Evolutionary conservation across 192 early-diverging fungal genomes (phyloP).

Genomic region (Backusella tarrabulga): DNA sequence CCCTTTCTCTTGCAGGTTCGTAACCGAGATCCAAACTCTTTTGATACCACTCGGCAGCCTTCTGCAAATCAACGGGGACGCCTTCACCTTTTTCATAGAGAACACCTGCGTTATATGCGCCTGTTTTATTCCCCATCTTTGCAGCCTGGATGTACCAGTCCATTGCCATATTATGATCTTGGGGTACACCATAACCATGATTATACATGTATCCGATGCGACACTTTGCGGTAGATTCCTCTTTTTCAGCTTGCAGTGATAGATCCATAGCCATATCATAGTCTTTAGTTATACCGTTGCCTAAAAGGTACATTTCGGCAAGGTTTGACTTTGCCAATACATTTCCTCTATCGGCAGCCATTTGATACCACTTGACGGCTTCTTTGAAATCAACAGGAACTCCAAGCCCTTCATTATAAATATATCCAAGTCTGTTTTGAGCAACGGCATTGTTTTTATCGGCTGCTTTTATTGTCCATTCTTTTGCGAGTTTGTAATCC

Average conservation of each 20-base stretch:
- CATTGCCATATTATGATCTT: neutral
- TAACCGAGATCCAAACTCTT: neutral
- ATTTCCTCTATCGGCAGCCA: neutral
- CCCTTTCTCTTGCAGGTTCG: neutral
- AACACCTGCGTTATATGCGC: neutral
- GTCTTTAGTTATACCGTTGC: neutral
- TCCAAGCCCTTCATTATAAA: conserved; percentile 46
- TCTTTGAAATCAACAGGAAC: conserved; percentile 14
- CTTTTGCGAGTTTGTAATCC: conserved; percentile 54
- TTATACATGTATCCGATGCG: neutral
- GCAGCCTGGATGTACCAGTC: neutral
- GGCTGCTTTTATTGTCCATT: conserved; percentile 65
- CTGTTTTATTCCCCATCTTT: neutral
- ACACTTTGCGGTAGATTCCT: neutral
- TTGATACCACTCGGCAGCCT: neutral
- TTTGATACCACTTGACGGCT: conserved; percentile 28
- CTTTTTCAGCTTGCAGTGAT: neutral
- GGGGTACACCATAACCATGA: neutral
- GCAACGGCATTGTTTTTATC: conserved; percentile 70
- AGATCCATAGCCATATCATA: neutral
- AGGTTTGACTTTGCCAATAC: neutral
- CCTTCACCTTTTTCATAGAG: neutral
- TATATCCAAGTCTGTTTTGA: conserved; percentile 48
- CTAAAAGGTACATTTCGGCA: neutral
- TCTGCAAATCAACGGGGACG: neutral